A percentile compares a stretch with the other conserved stretches of the same genome.
Evolutionary conservation across 768 basidiomycete genomes (phyloP).

Genomic region (Tricholoma bakamatsutake): DNA sequence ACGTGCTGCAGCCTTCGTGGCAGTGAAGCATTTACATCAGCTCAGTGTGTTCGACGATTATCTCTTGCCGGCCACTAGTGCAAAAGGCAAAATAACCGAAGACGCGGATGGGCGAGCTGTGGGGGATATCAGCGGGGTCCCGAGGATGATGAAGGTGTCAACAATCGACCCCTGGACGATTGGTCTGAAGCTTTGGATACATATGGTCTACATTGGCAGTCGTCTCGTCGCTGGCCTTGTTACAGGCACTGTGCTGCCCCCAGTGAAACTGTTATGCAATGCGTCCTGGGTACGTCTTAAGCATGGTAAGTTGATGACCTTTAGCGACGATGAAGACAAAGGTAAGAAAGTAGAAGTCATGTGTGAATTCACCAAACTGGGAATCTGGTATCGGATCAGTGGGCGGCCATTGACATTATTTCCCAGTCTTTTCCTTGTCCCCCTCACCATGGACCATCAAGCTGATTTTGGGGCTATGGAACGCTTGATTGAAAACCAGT

Average conservation of each 20-base stretch:
- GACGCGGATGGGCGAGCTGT: conserved; percentile 48
- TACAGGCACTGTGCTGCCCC: conserved; percentile 53
- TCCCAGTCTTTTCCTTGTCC: conserved; percentile 61
- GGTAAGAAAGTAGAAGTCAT: conserved; percentile 44
- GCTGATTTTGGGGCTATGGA: conserved; percentile 59
- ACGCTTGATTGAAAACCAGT: conserved; percentile 40
- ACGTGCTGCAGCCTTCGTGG: conserved; percentile 76
- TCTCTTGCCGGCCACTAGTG: conserved; percentile 62
- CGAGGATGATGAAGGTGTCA: conserved; percentile 49
- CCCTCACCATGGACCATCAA: conserved; percentile 41
- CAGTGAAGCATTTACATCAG: conserved; percentile 60
- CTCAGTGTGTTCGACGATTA: conserved; percentile 81
- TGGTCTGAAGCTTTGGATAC: conserved; percentile 54
- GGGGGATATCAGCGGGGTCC: conserved; percentile 38
- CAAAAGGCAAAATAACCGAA: conserved; percentile 40
- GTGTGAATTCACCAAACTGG: conserved; percentile 58
- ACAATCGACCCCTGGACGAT: conserved; percentile 67
- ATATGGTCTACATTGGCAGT: conserved; percentile 50
- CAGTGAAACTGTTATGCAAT: conserved; percentile 36
- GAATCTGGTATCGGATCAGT: conserved; percentile 60
- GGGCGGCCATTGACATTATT: conserved; percentile 45
- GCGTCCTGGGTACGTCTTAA: conserved; percentile 27
- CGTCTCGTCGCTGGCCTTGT: conserved; percentile 53
- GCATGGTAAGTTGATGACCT: conserved; percentile 25
- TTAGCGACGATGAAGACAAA: conserved; percentile 41